Evolutionary conservation across 768 basidiomycete species (phyloP), one percentile per base, ranked within the genome.

Genomic region (Boletus subcaerulescens): DNA sequence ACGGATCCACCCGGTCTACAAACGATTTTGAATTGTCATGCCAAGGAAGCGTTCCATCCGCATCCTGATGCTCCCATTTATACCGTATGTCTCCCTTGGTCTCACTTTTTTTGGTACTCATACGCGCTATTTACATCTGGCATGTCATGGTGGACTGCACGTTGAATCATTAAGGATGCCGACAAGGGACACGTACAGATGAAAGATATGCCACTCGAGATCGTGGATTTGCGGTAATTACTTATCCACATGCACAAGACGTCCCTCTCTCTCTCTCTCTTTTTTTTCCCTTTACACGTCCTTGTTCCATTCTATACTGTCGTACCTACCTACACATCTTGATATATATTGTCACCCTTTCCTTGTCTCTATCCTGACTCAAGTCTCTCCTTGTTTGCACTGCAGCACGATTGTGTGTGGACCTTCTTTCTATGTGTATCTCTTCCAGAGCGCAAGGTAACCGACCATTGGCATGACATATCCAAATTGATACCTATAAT

Each of bases 1-100:
- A 96, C 93, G 0, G 90, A 93, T 67, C 93, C 93, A 0, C 88
- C 85, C 0, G 93, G 93, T 3, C 69, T 97, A 38, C 74, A 85
- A 58, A 81, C 84, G 1, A 84, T 96, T 26, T 67, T 89, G 31
- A 70, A 74, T 0, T 95, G 93, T 66, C 76, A 68, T 2, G 82
- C 76, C 38, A 87, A 83, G 64, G 87, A 88, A 53, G 84, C 89
- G 1, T 94, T 94, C 67, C 93, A 95, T 68, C 90, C 90, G 1
- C 93, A 95, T 71, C 82, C 88, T 24, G 86, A 91, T 63, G 60
- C 83, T 38, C 89, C 90, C 7, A 92, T 93, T 66, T 93, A 93
- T 66, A 93, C 92, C 14, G 92, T 93, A 57, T 53, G 86, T 79
- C 14, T 52, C 33, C 12, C 3, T 38, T 26, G 4, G 18, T 1